Conservation (phyloP, 768 basidiomycete genomes). For the Suillus cothurnatus region DNA sequence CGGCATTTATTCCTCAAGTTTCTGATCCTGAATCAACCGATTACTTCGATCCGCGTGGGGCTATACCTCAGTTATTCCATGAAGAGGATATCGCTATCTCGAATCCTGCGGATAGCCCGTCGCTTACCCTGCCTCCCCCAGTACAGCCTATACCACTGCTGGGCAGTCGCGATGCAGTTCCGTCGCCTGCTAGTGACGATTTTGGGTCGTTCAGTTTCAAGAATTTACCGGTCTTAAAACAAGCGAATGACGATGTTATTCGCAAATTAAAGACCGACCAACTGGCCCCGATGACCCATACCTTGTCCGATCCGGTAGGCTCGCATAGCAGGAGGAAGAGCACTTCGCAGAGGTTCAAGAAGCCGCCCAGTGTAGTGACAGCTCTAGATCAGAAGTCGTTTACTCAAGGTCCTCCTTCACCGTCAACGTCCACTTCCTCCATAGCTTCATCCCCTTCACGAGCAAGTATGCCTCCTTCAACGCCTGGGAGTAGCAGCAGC, state of each 20-base stretch:
- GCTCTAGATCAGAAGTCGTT: slow-evolving; percentile 62
- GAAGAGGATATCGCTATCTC: slow-evolving; percentile 77
- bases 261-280: slow-evolving; percentile 93
- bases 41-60: slow-evolving; percentile 97
- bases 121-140: slow-evolving; percentile 23
- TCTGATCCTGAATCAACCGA: slow-evolving; percentile 98
- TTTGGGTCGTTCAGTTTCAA: slow-evolving; percentile 99
- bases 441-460: slow-evolving; percentile 89
- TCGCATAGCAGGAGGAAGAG: slow-evolving; percentile 73
- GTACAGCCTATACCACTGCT: slow-evolving; percentile 25
- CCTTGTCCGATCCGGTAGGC: slow-evolving; percentile 63
- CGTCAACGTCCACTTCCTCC: slow-evolving; percentile 89
- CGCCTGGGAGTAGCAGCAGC: slow-evolving; percentile 60
- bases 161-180: slow-evolving; percentile 43
- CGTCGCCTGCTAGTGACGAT: slow-evolving; percentile 75
- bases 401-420: slow-evolving; percentile 83
- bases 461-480: slow-evolving; percentile 68
- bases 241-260: slow-evolving; percentile 98
- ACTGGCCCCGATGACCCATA: slow-evolving; percentile 73
- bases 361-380: slow-evolving; percentile 78
- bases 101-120: slow-evolving; percentile 48
- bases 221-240: slow-evolving; percentile 93
- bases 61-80: slow-evolving; percentile 86
- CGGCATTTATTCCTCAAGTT: slow-evolving; percentile 94
- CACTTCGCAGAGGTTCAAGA: slow-evolving; percentile 80